Evolutionary conservation across 768 basidiomycete genomes (phyloP).

Genomic region (Sarcomyxa edulis): DNA sequence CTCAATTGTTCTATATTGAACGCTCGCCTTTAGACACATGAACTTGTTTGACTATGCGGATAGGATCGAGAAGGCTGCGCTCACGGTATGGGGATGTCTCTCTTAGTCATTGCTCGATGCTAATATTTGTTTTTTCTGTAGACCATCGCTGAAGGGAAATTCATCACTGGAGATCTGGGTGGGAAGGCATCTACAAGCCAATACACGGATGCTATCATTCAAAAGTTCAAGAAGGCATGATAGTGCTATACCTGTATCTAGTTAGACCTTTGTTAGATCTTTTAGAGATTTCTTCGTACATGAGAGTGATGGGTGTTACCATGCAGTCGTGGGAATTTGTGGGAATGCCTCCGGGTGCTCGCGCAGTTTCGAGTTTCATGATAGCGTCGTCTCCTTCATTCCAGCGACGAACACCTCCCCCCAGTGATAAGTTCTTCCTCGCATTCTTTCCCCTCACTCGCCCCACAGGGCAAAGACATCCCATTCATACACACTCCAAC

Average conservation of each 20-base stretch:
- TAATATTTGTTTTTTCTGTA: conserved; percentile 25
- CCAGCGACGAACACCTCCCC: conserved; percentile 29
- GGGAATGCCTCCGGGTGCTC: no score
- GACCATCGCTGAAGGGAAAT: conserved; percentile 97
- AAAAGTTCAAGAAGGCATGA: conserved; percentile 42
- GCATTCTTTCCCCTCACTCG: conserved; percentile 69
- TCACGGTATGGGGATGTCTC: conserved; percentile 56
- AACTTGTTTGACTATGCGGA: conserved; percentile 75
- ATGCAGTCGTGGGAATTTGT: no score
- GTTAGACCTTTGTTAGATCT: no score
- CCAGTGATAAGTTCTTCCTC: conserved; percentile 36
- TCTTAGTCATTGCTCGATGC: background rate
- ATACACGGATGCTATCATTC: conserved; percentile 85
- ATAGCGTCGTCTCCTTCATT: conserved; percentile 34
- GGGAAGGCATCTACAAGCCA: conserved; percentile 87
- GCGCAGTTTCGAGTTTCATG: no score
- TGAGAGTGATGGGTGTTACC: no score
- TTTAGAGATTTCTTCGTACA: no score
- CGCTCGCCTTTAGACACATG: conserved; percentile 71
- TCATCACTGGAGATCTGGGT: conserved; percentile 93
- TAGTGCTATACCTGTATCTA: background rate
- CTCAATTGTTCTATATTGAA: conserved; percentile 10
- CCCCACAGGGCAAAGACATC: conserved; percentile 87
- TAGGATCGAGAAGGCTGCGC: conserved; percentile 89
- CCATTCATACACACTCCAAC: conserved; percentile 42